Conservation (phyloP, 495 filamentous ascomycete genomes). For the Podospora australis region DNA sequence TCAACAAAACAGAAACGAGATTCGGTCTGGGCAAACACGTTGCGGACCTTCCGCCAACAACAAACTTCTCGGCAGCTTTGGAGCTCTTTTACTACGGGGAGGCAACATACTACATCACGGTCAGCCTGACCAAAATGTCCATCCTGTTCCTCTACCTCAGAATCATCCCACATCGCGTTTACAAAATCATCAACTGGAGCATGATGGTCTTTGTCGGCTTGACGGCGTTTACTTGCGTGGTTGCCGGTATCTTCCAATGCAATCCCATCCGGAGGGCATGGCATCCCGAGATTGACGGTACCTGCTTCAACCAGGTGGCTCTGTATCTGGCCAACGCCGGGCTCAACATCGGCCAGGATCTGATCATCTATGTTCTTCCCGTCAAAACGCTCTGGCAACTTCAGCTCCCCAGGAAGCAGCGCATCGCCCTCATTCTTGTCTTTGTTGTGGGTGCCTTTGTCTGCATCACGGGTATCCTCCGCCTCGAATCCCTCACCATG, state of each 20-base stretch:
- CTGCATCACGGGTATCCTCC: conserved; percentile 6
- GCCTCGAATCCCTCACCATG: conserved; percentile 6
- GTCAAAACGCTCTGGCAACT: conserved; percentile 20
- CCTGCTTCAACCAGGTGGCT: conserved; percentile 10
- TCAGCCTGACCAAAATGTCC: conserved; percentile 2
- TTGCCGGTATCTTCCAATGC: conserved; percentile 12
- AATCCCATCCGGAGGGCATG: conserved; percentile 14
- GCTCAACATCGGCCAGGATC: conserved; percentile 43
- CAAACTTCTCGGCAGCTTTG: not conserved
- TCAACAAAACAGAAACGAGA: not conserved
- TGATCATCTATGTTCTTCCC: conserved; percentile 26
- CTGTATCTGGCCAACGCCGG: conserved; percentile 14
- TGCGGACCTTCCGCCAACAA: not conserved
- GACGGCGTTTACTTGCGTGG: not conserved
- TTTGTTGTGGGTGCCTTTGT: conserved; percentile 21
- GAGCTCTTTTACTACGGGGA: conserved; percentile 3
- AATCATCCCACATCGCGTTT: not conserved
- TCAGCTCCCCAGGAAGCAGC: conserved; percentile 17
- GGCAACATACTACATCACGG: conserved; percentile 4
- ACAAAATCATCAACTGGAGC: conserved; percentile 4
- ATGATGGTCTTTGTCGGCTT: conserved; percentile 10
- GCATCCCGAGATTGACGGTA: conserved; percentile 11
- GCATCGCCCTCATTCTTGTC: conserved; percentile 16
- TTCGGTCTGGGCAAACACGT: conserved; percentile 1
- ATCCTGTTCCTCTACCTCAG: conserved; percentile 2